These are phyloP conservation scores for Trichophyton equinum DNA, from an alignment of 2,329 filamentous ascomycete species.

Conservation along the genomic window DNA sequence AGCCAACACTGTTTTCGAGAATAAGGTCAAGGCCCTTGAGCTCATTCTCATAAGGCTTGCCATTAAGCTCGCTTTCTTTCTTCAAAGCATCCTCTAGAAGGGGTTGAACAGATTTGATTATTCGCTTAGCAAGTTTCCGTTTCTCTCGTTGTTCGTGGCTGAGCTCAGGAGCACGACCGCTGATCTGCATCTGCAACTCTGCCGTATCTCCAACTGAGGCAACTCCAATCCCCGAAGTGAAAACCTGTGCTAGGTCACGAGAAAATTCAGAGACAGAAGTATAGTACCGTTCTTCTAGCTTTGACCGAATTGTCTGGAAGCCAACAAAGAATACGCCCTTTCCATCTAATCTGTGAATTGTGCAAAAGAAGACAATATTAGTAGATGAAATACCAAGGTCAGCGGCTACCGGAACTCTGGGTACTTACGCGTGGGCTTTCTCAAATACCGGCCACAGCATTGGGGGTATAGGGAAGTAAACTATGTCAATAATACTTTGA, in stretches of 20 bases:
- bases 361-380: conserved; percentile 12
- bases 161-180: conserved; percentile 34
- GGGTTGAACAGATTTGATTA: conserved; percentile 70
- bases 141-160: conserved; percentile 61
- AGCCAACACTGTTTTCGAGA: conserved; percentile 53
- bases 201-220: conserved; percentile 35
- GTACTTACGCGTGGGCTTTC: conserved; percentile 65
- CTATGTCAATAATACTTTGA: conserved; percentile 66
- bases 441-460: conserved; percentile 66
- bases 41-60: conserved; percentile 56
- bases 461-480: conserved; percentile 80
- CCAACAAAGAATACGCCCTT: conserved; percentile 44
- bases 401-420: not conserved
- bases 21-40: conserved; percentile 62
- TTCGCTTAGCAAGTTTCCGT: conserved; percentile 75
- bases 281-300: conserved; percentile 45
- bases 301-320: conserved; percentile 40
- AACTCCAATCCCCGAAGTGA: conserved; percentile 43
- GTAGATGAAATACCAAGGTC: conserved; percentile 1
- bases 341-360: conserved; percentile 32
- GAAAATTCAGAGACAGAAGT: conserved; percentile 50
- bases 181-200: conserved; percentile 40
- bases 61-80: conserved; percentile 69
- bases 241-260: conserved; percentile 43
- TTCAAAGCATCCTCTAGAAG: conserved; percentile 61